phyloP scores from a whole-genome alignment of 306 rosid species.

The Prosopis cineraria region DNA sequence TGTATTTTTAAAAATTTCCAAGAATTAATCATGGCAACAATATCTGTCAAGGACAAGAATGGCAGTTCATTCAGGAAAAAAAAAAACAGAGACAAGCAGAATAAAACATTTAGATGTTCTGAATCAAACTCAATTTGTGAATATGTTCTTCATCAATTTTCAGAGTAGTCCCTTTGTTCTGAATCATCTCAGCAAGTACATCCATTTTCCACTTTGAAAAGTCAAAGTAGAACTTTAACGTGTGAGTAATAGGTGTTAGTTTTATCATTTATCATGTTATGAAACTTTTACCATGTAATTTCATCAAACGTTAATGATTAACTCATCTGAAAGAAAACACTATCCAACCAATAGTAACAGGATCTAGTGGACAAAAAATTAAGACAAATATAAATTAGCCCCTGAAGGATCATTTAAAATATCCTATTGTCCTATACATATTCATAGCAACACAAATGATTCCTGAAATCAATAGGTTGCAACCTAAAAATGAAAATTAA shows the following conservation, averaged over 20 bases:
- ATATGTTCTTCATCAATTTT: too few relatives aligned
- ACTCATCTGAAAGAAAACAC: background rate
- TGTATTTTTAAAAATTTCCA: too few relatives aligned
- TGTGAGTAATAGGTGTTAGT: background rate
- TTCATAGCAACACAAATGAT: background rate
- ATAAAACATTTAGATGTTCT: too few relatives aligned
- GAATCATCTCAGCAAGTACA: too few relatives aligned
- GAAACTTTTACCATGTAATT: background rate
- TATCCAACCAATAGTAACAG: background rate
- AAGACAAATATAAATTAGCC: background rate
- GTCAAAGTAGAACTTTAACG: too few relatives aligned
- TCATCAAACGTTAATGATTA: background rate
- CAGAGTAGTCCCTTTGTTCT: too few relatives aligned
- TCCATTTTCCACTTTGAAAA: too few relatives aligned
- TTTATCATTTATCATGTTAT: background rate
- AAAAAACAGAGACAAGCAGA: too few relatives aligned
- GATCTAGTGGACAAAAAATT: background rate
- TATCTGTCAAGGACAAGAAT: too few relatives aligned
- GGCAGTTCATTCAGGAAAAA: too few relatives aligned
- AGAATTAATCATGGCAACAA: too few relatives aligned
- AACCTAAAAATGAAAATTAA: constrained; percentile 3
- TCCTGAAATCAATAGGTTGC: background rate
- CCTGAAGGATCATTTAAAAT: background rate
- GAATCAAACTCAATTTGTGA: too few relatives aligned
- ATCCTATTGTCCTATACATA: background rate